phyloP scores from a whole-genome alignment of 352 stramenopile genomes.

The Heterotrichella gracilis region DNA sequence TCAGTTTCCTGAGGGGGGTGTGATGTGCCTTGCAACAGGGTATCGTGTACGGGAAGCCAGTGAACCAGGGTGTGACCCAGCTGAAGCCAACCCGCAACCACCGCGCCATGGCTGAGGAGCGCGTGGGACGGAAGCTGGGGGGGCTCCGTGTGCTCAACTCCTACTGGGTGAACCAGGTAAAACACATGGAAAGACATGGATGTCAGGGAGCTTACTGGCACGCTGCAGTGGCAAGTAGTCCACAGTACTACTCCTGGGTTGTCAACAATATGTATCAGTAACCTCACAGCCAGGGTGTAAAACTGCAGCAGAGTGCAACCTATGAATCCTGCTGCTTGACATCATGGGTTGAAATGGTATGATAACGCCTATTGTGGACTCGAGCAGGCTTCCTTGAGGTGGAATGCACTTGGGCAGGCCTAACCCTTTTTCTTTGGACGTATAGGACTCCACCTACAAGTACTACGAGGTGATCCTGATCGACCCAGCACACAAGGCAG shows the following conservation, averaged over 20 bases:
- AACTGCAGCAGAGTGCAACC: too few relatives aligned
- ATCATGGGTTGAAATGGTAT: neutral
- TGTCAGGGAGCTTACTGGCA: too few relatives aligned
- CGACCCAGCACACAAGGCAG: conserved; percentile 77
- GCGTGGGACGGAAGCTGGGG: conserved; percentile 68
- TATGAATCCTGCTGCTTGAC: too few relatives aligned
- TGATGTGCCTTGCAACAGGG: too few relatives aligned
- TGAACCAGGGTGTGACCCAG: conserved; percentile 99
- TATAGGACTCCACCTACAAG: conserved; percentile 97
- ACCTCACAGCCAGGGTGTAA: too few relatives aligned
- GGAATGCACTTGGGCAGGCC: neutral
- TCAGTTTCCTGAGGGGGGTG: too few relatives aligned
- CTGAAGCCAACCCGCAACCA: conserved; percentile 95
- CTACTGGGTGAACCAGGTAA: conserved; percentile 99
- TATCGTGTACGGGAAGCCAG: conserved; percentile 99
- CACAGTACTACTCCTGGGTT: too few relatives aligned
- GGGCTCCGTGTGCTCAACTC: conserved; percentile 98
- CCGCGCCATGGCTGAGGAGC: conserved; percentile 64
- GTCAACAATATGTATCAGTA: neutral
- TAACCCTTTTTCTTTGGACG: neutral
- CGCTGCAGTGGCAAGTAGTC: too few relatives aligned
- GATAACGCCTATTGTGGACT: too few relatives aligned
- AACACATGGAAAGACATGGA: too few relatives aligned
- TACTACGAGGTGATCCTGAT: conserved; percentile 99
- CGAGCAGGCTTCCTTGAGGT: neutral